Base-by-base conservation (phyloP, 352 stramenopile genomes). In the Phytophthora colocasiae region DNA sequence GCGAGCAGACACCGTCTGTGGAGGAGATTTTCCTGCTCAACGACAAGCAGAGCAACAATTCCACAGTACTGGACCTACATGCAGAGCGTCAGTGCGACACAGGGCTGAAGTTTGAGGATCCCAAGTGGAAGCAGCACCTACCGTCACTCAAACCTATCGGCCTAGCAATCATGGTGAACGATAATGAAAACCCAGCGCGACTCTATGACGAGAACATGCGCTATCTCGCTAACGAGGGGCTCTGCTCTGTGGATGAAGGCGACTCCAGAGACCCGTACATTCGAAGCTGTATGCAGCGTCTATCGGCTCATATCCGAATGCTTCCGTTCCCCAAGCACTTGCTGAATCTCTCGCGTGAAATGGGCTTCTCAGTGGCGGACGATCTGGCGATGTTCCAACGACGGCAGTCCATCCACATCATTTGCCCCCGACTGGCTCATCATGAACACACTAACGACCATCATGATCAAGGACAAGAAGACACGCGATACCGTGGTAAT, bases 21-120 rank as follows among this genome's bases (percentile, higher is more conserved):
- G 88, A 96, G 69, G 88, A 96, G 58, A 91, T 96, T 41, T 96
- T 93, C 41, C 56, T 96, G 19, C 66, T 95, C 4, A 95, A 83
- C 44, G 85, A 96, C 51, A 91, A 91, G 48, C 72, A 81, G 32
- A 70, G 70, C 36, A 83, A 71, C 50, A 80, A 71, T 45, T 69
- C 75, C 9, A 94, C 81, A 0, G 86, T 96, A n/a, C 53, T 96
- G 24, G 88, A 96, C 47, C 44, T 96, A 9, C 86, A 95, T 44
- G 76, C 82, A 1, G 88, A 96, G 41, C 75, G 80, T 10, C 48
- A 85, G 49, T 92, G 85, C 41, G 76, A 88, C 36, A 96, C 88
- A 7, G 86, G 86, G 19, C 58, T 95, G 19, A 92, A 93, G 66
- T 96, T 96, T 51, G 88, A 96, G 68, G 85, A 96, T 29, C 88